Evolutionary conservation across 192 early-diverging fungal genomes (phyloP).

Genomic region (Phlyctochytrium planicorne): DNA sequence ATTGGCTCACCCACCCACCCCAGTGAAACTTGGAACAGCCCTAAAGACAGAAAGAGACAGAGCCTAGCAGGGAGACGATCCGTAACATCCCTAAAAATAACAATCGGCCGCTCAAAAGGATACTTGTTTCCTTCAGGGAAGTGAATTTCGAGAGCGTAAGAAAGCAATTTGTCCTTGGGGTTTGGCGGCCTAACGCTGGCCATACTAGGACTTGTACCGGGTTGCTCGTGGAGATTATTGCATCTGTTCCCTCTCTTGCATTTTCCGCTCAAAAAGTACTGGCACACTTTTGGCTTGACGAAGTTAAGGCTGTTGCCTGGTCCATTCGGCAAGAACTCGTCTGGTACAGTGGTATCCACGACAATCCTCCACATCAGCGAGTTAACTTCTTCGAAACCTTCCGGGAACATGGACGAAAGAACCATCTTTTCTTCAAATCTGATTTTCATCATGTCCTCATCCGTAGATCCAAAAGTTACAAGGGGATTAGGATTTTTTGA

Average conservation of each 20-base stretch:
- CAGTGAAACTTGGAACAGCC: constrained; percentile 12
- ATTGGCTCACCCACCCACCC: constrained; percentile 26
- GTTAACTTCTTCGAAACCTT: constrained; percentile 42
- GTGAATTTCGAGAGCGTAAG: constrained; percentile 30
- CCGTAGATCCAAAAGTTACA: constrained; percentile 4
- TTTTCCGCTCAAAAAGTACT: constrained; percentile 32
- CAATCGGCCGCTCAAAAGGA: constrained; percentile 34
- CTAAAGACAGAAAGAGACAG: neutral
- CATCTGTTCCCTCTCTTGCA: neutral
- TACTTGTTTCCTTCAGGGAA: constrained; percentile 25
- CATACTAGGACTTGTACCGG: neutral
- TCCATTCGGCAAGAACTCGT: neutral
- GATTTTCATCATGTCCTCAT: constrained; percentile 29
- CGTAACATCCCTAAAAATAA: constrained; percentile 24
- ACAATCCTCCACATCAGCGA: constrained; percentile 7
- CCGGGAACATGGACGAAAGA: constrained; percentile 61
- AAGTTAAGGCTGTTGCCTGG: constrained; percentile 16
- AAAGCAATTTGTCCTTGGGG: constrained; percentile 9
- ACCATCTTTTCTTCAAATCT: constrained; percentile 63
- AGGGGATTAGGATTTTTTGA: neutral
- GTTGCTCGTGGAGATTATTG: neutral
- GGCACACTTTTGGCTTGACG: constrained; percentile 31
- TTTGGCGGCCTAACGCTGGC: constrained; percentile 4
- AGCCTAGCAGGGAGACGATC: constrained; percentile 12
- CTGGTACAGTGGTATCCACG: constrained; percentile 27